Evolutionary conservation across 2,329 filamentous ascomycete species (phyloP), one percentile per base, ranked within the genome.

Genomic region (Pseudovirgaria hyperparasitica): DNA sequence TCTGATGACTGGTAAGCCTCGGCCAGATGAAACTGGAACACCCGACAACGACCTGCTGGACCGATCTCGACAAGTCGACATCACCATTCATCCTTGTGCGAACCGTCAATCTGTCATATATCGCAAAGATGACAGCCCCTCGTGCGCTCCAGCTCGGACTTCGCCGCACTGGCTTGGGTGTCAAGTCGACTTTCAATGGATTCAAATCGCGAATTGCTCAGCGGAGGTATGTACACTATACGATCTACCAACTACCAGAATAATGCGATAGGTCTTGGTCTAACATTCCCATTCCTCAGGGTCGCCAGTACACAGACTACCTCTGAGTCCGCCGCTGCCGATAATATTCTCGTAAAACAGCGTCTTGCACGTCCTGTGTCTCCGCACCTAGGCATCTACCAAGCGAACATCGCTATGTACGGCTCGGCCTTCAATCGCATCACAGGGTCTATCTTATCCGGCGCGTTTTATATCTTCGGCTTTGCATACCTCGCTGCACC

Each of bases 341-440:
- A 69, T 38, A 51, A 68, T 40, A 72, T 92, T 58, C 82, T 94
- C 50, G 76, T 70, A 46, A 63, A 72, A 48, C 86, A 94, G 65
- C 86, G 86, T 46, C 67, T 77, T 30, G 59, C 68, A 48, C 86
- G 86, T 27, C 86, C 86, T 50, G 67, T 93, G 44, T 70, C 82
- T 23, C 86, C 86, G 29, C 85, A 94, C 53, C 72, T 94, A 37
- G 54, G 61, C 48, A 86, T 92, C 70, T 94, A 94, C 74, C 70
- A 73, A 55, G 71, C 78, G 33, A 74, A 82, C 57, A 80, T 94
- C 60, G 90, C 82, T 43, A 93, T 76, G 77, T 76, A 82, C 56
- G 67, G 68, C 41, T 76, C 74, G 42, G 73, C 65, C 31, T 67
- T 82, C 58, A 81, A 85, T 63, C 84, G 86, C 47, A 73, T 93